phyloP scores from a whole-genome alignment of 345 rosid genomes.

The Excoecaria cochinchinensis region DNA sequence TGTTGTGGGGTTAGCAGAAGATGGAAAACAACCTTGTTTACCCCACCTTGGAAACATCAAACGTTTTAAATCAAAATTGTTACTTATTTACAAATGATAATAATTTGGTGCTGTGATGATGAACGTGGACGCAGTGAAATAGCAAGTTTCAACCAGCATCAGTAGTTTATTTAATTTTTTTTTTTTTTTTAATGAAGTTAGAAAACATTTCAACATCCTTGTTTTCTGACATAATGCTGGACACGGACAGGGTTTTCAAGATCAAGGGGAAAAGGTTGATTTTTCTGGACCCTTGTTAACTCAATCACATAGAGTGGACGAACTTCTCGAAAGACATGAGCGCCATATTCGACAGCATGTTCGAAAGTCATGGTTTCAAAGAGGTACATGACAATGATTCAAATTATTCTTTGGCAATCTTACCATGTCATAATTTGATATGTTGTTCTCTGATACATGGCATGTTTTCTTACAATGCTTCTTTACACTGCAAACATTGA shows the following conservation, averaged over 20 bases:
- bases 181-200: neutral
- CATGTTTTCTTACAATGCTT: neutral
- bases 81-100: neutral
- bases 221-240: conserved; percentile 1
- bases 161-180: too few species aligned
- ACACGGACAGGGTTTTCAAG: conserved; percentile 55
- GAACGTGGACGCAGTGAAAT: neutral
- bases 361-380: conserved; percentile 88
- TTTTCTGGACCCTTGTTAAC: conserved; percentile 86
- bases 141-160: neutral
- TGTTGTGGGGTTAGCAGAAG: neutral
- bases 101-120: neutral
- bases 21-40: neutral
- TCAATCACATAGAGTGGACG: conserved; percentile 69
- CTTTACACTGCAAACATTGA: neutral
- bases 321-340: conserved; percentile 71
- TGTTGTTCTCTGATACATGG: neutral
- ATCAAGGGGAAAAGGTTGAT: conserved; percentile 68
- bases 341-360: conserved; percentile 78
- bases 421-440: neutral
- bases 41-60: neutral
- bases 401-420: neutral
- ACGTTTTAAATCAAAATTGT: neutral
- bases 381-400: conserved; percentile 48
- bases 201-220: neutral